Conservation (phyloP, 2,329 filamentous ascomycete species). For the Onygenales sp. region DNA sequence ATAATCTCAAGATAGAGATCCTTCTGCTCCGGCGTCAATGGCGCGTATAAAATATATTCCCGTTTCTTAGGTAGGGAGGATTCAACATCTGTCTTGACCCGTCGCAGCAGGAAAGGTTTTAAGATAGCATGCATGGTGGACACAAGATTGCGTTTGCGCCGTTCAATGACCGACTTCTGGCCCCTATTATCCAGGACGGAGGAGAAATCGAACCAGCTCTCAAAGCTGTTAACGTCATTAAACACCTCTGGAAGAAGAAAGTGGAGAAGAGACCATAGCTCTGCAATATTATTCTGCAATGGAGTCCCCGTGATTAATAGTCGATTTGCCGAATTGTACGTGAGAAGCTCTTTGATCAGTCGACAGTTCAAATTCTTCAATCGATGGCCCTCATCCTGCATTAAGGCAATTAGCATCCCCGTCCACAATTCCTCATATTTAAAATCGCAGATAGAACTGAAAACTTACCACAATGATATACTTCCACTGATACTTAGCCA, state of each 20-base stretch:
- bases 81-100: slow-evolving; percentile 90
- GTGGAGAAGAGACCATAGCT: slow-evolving; percentile 89
- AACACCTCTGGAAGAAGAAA: slow-evolving; percentile 91
- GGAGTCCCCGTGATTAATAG: slow-evolving; percentile 92
- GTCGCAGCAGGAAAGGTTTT: slow-evolving; percentile 78
- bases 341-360: slow-evolving; percentile 77
- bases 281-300: slow-evolving; percentile 87
- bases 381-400: slow-evolving; percentile 82
- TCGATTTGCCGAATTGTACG: slow-evolving; percentile 81
- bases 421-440: not conserved
- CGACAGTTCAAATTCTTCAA: slow-evolving; percentile 96
- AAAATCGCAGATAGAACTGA: not conserved
- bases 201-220: slow-evolving; percentile 95
- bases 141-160: slow-evolving; percentile 66
- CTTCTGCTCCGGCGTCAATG: slow-evolving; percentile 80
- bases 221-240: slow-evolving; percentile 84
- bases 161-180: slow-evolving; percentile 68
- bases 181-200: slow-evolving; percentile 75
- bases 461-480: slow-evolving; percentile 80
- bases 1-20: slow-evolving; percentile 83
- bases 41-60: slow-evolving; percentile 91
- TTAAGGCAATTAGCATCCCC: slow-evolving; percentile 9
- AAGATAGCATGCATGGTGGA: slow-evolving; percentile 87
- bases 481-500: slow-evolving; percentile 84
- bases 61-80: slow-evolving; percentile 87